Base-by-base conservation (phyloP, 2,329 filamentous ascomycete species). In the Seiridium cupressi region DNA sequence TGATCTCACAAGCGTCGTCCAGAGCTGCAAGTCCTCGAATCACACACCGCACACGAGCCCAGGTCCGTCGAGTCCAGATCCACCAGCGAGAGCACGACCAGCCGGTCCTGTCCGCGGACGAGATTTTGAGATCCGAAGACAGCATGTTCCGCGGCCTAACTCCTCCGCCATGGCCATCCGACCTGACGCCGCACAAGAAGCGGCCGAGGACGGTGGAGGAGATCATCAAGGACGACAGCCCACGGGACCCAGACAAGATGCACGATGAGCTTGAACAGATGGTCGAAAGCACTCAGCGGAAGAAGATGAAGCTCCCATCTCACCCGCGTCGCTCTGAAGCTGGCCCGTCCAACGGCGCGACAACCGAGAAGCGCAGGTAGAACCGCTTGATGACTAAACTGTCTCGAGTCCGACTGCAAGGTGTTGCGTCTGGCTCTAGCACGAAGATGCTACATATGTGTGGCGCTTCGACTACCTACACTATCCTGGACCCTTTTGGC, bases 201-300 rank as follows among this genome's bases (percentile, higher is more conserved):
- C 65, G 58, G 8, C 55, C 46, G 49, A 66, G 55, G 9, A 34
- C 32, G 44, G 58, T 70, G 6, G 64, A 62, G 7, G 68, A 67
- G 51, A 61, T 71, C n/a, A 53, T 67, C 18, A 44, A 56, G 3
- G 68, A 71, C 40, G 63, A 69, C 40, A 71, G 61, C 4, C 53
- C 61, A 3, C 64, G 69, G 9, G 62, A 69, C 58, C 62, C 68
- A 59, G 69, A 74, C 58, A 70, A 68, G 55, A 60, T 74, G 56
- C 63, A 63, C 5, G 65, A 64, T 46, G 68, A 72, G 53, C 64
- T 72, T n/a, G 66, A 71, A 8, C 58, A 66, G 47, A 65, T 73
- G 32, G 56, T 32, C 11, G 32, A 49, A 10, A 10, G 11, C 44
- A 55, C 10, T 18, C 18, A 42, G 44, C 36, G 38, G 44, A 55